Base-by-base conservation (phyloP, 1,284 basidiomycete species). In the Fomes fomentarius region DNA sequence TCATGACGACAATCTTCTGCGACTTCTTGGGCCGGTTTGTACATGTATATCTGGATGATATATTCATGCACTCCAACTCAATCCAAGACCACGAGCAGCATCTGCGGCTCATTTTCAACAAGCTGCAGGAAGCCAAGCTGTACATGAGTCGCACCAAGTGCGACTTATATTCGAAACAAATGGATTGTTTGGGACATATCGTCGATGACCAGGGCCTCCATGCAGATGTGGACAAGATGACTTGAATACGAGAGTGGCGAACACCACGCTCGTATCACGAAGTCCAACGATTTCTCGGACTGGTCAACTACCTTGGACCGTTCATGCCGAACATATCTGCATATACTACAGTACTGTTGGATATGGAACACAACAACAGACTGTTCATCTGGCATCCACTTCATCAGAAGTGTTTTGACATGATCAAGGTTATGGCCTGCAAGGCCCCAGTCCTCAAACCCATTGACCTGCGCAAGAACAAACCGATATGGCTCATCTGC, bases 401-500 rank as follows among this genome's bases (percentile, higher is more conserved):
- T n/a, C n/a, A n/a, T n/a, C n/a, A n/a, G n/a, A n/a, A n/a, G n/a
- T n/a, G n/a, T n/a, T n/a, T n/a, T n/a, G n/a, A n/a, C n/a, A n/a
- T n/a, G n/a, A n/a, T n/a, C n/a, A n/a, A n/a, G n/a, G n/a, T n/a
- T n/a, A n/a, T n/a, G n/a, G n/a, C n/a, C n/a, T n/a, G n/a, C n/a
- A n/a, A n/a, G n/a, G n/a, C n/a, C n/a, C n/a, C n/a, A n/a, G n/a
- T n/a, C n/a, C 5, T 78, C 0, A 35, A 53, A 19, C 75, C 72
- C 0, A 72, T 78, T 8, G 65, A 77, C 42, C 63, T 65, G 0
- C 31, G 42, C 1, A 54, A 41, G 1, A 38, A 54, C 0, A 69
- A 75, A 37, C 66, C 71, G 0, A 78, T 79, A 4, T 79, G 74
- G 74, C 46, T 78, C 0, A 73, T 78, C 2, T 75, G 73, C 45